Conservation (phyloP, 305 asterid genomes). For the Fraxinus floribunda region DNA sequence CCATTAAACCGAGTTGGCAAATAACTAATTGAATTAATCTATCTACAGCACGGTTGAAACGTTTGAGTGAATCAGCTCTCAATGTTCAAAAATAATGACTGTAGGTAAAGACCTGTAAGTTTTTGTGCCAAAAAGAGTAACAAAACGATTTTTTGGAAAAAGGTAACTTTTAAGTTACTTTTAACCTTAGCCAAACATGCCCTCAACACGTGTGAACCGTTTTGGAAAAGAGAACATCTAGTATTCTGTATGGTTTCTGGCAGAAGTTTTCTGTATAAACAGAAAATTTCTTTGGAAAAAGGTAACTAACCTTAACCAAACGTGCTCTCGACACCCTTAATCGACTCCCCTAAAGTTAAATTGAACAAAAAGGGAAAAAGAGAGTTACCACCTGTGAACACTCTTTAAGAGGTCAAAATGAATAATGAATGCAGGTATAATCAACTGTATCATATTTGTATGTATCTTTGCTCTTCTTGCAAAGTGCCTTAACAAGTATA, state of each 20-base stretch:
- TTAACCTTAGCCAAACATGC: background rate
- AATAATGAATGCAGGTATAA: slow-evolving; percentile 4
- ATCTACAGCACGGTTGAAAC: background rate
- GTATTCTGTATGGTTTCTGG: too few species aligned
- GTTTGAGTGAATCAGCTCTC: background rate
- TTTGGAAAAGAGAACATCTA: too few species aligned
- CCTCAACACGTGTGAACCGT: background rate
- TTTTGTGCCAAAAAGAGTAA: background rate
- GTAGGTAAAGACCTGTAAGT: background rate
- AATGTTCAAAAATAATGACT: background rate
- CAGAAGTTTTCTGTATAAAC: too few species aligned
- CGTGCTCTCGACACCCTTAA: background rate
- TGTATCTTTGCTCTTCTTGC: background rate
- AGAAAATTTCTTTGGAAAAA: background rate
- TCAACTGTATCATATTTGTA: background rate
- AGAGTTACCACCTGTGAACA: background rate
- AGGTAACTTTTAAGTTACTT: background rate
- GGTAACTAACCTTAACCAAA: background rate
- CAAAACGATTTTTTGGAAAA: background rate
- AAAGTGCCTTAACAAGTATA: slow-evolving; percentile 37
- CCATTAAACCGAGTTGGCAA: background rate
- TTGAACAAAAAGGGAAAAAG: background rate
- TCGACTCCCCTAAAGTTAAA: background rate
- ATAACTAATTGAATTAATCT: background rate
- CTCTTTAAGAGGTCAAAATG: background rate